Conservation (phyloP, 2,329 filamentous ascomycete species). For the Bimuria novae-zelandiae region DNA sequence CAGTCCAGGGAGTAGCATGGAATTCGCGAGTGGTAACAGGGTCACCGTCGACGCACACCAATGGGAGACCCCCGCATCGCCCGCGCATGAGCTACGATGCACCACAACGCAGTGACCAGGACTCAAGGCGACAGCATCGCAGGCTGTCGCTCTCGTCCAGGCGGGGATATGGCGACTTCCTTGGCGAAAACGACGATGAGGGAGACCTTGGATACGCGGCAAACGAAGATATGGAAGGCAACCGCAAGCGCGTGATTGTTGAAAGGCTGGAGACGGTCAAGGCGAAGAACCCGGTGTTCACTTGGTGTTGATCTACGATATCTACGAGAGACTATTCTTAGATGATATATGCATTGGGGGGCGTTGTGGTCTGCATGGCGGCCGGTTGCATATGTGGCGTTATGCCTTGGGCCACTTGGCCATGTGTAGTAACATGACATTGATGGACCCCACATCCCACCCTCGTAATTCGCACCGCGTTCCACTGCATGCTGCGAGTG, state of each 20-base stretch:
- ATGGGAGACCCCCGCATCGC: constrained; percentile 32
- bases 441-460: constrained; percentile 4
- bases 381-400: constrained; percentile 15
- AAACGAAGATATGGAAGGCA: constrained; percentile 90
- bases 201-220: constrained; percentile 94
- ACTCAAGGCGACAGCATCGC: constrained; percentile 39
- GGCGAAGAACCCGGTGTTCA: constrained; percentile 93
- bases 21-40: constrained; percentile 20
- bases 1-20: constrained; percentile 40
- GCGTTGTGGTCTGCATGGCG: constrained; percentile 17
- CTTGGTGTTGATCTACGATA: constrained; percentile 72
- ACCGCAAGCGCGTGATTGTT: constrained; percentile 92
- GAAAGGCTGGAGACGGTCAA: constrained; percentile 96
- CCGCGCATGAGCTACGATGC: constrained; percentile 51
- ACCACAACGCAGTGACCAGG: constrained; percentile 36
- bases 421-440: constrained; percentile 15
- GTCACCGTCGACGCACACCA: constrained; percentile 12
- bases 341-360: constrained; percentile 8
- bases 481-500: constrained; percentile 6
- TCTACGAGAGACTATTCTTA: constrained; percentile 6
- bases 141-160: constrained; percentile 49
- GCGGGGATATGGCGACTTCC: constrained; percentile 33
- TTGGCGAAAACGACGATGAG: constrained; percentile 73
- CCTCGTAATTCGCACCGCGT: not conserved
- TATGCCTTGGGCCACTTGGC: not conserved